Conservation (phyloP, 2,329 filamentous ascomycete species). For the Aspergillus sp. region DNA sequence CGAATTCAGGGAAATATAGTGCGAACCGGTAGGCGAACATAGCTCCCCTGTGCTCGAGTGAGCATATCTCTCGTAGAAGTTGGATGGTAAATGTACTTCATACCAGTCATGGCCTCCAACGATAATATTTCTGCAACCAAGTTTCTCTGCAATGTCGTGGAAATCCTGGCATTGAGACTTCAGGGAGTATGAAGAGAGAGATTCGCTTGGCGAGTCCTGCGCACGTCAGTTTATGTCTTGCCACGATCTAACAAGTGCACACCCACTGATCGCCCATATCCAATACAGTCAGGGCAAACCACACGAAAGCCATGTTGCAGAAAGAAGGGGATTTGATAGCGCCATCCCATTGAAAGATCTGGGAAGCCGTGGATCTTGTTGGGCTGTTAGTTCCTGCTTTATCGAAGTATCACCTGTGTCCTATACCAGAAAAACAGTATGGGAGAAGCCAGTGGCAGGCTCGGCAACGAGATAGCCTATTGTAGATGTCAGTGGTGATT, state of each 20-base stretch:
- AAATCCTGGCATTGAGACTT: constrained; percentile 6
- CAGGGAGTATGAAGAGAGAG: constrained; percentile 2
- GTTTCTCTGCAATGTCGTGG: constrained; percentile 2
- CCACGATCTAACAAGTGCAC: background rate
- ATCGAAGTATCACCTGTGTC: background rate
- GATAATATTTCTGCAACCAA: constrained; percentile 4
- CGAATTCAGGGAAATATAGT: constrained; percentile 2
- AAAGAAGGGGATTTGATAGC: constrained; percentile 4
- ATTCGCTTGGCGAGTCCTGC: constrained; percentile 5
- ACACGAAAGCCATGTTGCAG: constrained; percentile 6
- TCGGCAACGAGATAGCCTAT: constrained; percentile 7
- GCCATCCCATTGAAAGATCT: constrained; percentile 5
- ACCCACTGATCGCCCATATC: constrained; percentile 7
- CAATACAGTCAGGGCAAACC: constrained; percentile 5
- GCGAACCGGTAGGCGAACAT: constrained; percentile 5
- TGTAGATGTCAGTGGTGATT: background rate
- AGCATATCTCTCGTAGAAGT: background rate
- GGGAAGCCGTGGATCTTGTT: constrained; percentile 7
- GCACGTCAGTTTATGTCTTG: background rate
- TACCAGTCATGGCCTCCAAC: constrained; percentile 8
- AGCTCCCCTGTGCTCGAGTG: background rate
- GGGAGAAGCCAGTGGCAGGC: constrained; percentile 2
- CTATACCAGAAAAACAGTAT: constrained; percentile 4
- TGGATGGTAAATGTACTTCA: background rate
- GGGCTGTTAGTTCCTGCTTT: too few species aligned